A percentile compares a stretch with the other conserved stretches of the same genome.
Conservation (phyloP, 2,329 filamentous ascomycete species). For the Venturia nashicola region DNA sequence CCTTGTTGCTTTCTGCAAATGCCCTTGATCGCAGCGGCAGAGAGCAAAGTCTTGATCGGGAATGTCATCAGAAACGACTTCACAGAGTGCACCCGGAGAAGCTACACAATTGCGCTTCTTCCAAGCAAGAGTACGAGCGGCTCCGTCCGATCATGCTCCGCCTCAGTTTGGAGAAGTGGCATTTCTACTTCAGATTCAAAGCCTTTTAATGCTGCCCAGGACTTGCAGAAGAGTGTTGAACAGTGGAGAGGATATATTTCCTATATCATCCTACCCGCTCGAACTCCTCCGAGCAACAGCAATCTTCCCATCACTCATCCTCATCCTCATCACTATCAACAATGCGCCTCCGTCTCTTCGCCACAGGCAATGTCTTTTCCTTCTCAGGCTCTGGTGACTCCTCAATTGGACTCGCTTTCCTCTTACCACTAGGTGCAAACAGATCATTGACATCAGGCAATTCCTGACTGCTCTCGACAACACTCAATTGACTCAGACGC, state of each 20-base stretch:
- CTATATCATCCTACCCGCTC: too few species aligned
- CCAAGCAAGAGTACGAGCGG: background rate
- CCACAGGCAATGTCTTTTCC: background rate
- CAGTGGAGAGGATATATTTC: too few species aligned
- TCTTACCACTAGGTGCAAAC: background rate
- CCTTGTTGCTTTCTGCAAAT: background rate
- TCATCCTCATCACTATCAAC: constrained; percentile 14
- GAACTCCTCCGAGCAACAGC: too few species aligned
- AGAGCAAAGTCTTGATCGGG: too few species aligned
- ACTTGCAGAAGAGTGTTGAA: too few species aligned
- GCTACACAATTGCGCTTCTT: too few species aligned
- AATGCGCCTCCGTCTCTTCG: constrained; percentile 2
- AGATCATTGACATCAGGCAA: background rate
- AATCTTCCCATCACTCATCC: background rate
- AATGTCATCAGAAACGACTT: too few species aligned
- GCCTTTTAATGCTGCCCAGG: too few species aligned
- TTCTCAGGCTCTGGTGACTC: background rate
- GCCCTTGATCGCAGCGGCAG: too few species aligned
- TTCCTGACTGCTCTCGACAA: constrained; percentile 9
- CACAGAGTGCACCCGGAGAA: too few species aligned
- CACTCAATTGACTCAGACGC: constrained; percentile 5
- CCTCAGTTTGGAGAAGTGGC: too few species aligned
- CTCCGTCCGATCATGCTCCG: background rate
- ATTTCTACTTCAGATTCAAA: too few species aligned
- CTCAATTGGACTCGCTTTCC: background rate